Base-by-base conservation (phyloP, 495 filamentous ascomycete species). In the Tuber calosporum region DNA sequence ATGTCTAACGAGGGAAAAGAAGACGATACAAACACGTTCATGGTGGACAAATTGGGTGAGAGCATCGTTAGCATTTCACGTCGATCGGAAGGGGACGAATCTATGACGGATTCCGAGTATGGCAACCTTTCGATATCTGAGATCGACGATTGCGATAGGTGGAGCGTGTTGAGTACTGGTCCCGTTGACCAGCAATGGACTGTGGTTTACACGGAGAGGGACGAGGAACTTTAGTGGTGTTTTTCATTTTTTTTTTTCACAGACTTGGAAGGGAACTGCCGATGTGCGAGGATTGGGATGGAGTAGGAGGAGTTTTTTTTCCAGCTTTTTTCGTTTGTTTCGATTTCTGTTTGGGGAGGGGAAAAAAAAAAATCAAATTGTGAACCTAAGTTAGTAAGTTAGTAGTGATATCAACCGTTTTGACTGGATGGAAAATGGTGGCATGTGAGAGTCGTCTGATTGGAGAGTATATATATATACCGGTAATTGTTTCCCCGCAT, bases 141-240 rank as follows among this genome's bases (percentile, higher is more conserved):
- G 36, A 77, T 79, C 36, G 79, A 81, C 39, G 79, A 81, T 66
- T 81, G 79, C 26, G 79, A 81, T 77, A 69, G 79, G 30, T 81
- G 79, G 79, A 81, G 79, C 34, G 79, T 73, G 75, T 58, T 81
- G 43, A 81, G 79, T 40, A 81, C 79, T 37, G 79, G 79, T 1
- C 79, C 79, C 6, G 75, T 81, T 36, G 79, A 81, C 68, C 77
- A 79, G 42, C 79, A 81, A 39, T 81, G 79, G 79, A 81, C 79
- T 2, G 75, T 81, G 38, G 79, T 81, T 22, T 81, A 75, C 34
- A 79, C 77, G 69, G 79, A 81, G 68, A 75, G 76, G 66, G 79
- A 81, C 69, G 79, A 75, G 38, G 68, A 62, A 19, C 53, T 62
- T 62, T 62, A 34, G 11, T 62, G n/a, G 2, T 62, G n/a, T 53